phyloP scores from a whole-genome alignment of 2,329 filamentous ascomycete genomes.

The Hymenoscyphus albidus region DNA sequence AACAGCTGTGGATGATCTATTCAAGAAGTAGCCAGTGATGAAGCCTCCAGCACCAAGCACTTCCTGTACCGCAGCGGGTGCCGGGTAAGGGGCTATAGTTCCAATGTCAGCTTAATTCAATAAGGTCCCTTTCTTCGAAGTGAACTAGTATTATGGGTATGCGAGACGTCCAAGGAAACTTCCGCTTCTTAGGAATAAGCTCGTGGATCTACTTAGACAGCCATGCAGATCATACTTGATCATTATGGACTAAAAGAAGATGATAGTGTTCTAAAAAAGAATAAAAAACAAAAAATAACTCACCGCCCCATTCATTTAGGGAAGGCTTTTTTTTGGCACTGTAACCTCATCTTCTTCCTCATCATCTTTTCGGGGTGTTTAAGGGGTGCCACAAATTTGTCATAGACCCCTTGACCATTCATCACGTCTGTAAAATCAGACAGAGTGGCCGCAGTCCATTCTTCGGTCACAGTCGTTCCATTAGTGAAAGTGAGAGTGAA shows the following conservation, averaged over 20 bases:
- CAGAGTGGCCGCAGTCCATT: background rate
- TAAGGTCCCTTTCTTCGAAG: background rate
- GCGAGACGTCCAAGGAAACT: background rate
- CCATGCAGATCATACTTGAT: no score
- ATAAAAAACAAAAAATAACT: background rate
- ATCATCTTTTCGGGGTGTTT: background rate
- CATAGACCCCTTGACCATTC: slow-evolving; percentile 16
- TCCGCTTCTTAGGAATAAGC: no score
- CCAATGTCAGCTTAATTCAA: background rate
- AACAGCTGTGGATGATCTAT: slow-evolving; percentile 21
- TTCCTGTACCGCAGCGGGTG: slow-evolving; percentile 1
- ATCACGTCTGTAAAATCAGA: background rate
- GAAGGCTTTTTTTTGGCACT: background rate
- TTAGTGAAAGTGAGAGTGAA: slow-evolving; percentile 38
- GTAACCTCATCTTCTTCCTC: background rate
- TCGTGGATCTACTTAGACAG: no score
- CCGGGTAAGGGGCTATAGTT: slow-evolving; percentile 8
- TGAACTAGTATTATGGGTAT: background rate
- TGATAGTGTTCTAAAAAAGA: background rate
- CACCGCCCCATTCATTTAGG: background rate
- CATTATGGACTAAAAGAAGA: background rate
- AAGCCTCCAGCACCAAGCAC: slow-evolving; percentile 13
- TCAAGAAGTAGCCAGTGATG: slow-evolving; percentile 25
- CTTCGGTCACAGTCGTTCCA: slow-evolving; percentile 27
- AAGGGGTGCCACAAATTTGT: background rate